These are phyloP conservation scores for Sabuloglossum arenarium DNA, from an alignment of 495 filamentous ascomycete species.

Conservation along the genomic window DNA sequence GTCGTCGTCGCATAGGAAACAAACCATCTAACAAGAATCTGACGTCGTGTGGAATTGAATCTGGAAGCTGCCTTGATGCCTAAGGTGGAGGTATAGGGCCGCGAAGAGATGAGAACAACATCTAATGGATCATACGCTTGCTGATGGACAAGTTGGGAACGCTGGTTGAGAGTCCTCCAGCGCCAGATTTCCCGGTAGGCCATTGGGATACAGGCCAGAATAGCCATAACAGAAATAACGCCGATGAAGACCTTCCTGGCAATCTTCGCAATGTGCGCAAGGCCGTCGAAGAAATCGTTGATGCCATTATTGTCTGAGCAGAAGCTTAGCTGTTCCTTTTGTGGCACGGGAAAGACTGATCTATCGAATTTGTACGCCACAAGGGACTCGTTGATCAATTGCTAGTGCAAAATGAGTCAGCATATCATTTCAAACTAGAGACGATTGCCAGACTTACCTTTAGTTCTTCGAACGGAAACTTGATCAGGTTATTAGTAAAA, in stretches of 20 bases:
- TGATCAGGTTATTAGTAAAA: conserved; percentile 46
- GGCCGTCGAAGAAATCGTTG: conserved; percentile 62
- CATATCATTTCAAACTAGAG: not conserved
- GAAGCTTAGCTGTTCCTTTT: conserved; percentile 65
- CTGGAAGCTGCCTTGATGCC: conserved; percentile 53
- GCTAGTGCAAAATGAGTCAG: conserved; percentile 19
- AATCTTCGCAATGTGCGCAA: conserved; percentile 34
- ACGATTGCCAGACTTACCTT: conserved; percentile 9
- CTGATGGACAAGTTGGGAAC: conserved; percentile 41
- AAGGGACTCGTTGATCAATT: conserved; percentile 43
- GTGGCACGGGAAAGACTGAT: conserved; percentile 53
- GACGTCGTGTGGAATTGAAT: conserved; percentile 45
- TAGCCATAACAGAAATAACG: conserved; percentile 44
- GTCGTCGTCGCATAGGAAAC: conserved; percentile 71
- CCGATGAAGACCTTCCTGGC: conserved; percentile 57
- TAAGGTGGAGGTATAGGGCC: conserved; percentile 45
- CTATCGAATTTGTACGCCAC: conserved; percentile 57
- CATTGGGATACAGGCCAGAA: conserved; percentile 55
- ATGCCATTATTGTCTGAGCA: conserved; percentile 71
- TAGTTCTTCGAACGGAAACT: conserved; percentile 49
- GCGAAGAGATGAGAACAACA: conserved; percentile 67
- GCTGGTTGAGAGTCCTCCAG: conserved; percentile 50
- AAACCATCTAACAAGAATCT: conserved; percentile 60
- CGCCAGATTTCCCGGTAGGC: conserved; percentile 59
- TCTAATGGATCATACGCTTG: conserved; percentile 62